These are phyloP conservation scores for Pythium folliculosum DNA, from an alignment of 352 stramenopile genomes.

Conservation along the genomic window DNA sequence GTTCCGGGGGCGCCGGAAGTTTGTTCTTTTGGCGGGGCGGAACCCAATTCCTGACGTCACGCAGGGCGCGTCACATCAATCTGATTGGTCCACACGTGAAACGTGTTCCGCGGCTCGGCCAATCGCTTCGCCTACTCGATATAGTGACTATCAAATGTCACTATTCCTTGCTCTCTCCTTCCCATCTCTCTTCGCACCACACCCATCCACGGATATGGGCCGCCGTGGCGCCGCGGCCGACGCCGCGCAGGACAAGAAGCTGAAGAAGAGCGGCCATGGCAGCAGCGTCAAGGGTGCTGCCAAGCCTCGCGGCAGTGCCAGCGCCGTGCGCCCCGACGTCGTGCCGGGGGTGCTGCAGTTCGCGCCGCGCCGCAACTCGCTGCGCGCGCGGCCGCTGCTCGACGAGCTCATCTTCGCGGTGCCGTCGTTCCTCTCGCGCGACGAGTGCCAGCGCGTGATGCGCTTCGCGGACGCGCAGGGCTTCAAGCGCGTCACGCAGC, in stretches of 20 bases:
- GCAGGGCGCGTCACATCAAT: slow-evolving; percentile 26
- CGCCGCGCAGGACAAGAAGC: slow-evolving; percentile 12
- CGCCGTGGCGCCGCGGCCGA: background rate
- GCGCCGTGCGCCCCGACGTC: background rate
- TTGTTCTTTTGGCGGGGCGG: slow-evolving; percentile 4
- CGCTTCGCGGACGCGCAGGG: slow-evolving; percentile 57
- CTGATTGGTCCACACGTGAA: slow-evolving; percentile 20
- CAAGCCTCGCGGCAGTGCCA: background rate
- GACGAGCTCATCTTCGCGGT: slow-evolving; percentile 71
- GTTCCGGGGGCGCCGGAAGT: slow-evolving; percentile 4
- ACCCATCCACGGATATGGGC: slow-evolving; percentile 8
- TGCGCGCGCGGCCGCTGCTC: slow-evolving; percentile 43
- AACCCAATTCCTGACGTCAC: slow-evolving; percentile 27
- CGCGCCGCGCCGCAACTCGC: slow-evolving; percentile 36
- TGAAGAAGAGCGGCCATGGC: slow-evolving; percentile 11
- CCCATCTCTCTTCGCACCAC: background rate
- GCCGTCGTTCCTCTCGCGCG: slow-evolving; percentile 57
- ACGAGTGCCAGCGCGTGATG: slow-evolving; percentile 62
- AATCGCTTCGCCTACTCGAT: background rate
- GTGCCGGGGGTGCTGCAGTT: slow-evolving; percentile 50
- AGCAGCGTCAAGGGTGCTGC: slow-evolving; percentile 3
- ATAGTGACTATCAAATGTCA: slow-evolving; percentile 5
- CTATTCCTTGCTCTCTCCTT: background rate
- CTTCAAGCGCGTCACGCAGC: slow-evolving; percentile 72
- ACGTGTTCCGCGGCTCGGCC: background rate